Evolutionary conservation across 176 grass and related monocot species (phyloP), one percentile per base, ranked within the genome.

Genomic region (Ensete ventricosum): DNA sequence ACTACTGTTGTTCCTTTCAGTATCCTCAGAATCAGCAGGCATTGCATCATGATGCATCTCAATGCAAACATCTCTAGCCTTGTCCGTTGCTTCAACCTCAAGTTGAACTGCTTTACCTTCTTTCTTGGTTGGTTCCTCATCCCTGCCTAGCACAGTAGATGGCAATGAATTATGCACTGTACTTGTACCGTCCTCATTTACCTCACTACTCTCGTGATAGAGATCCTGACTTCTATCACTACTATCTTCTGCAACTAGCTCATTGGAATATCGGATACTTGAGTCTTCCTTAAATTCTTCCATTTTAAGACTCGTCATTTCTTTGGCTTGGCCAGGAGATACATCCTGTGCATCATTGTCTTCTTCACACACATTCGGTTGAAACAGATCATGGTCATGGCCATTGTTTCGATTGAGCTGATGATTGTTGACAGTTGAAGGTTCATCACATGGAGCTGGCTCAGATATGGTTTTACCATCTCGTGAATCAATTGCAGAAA

Each of bases 281-380:
- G 75, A 82, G 50, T 72, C 54, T 70, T 83, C 67, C 14, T 77
- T 68, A 60, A 72, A 75, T 71, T 86, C 69, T 14, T 73, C 54
- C 29, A 57, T 73, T 71, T 7, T 52, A 75, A 52, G 65, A 20
- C 2, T 62, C 34, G 0, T 71, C 13, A 17, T 12, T 88, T 86
- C 86, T 14, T 17, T 50, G 43, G 49, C 50, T 67, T 67, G 13
- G 5, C 26, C 26, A 48, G 26, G 65, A 17, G 65, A 67, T 8
- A 9, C 67, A 50, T 50, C 5, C 2, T 21, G 67, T 50, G 67
- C 48, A 70, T 70, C 27, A 70, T 20, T 51, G 13, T 9, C 66
- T 58, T 81, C 58, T 9, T 81, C 54, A 83, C 66, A 74, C 16
- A 14, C 52, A 77, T 72, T 84, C 70, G 60, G 58, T 53, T 71